phyloP scores from a whole-genome alignment of 179 eudicot species.

The Dionaea muscipula region DNA sequence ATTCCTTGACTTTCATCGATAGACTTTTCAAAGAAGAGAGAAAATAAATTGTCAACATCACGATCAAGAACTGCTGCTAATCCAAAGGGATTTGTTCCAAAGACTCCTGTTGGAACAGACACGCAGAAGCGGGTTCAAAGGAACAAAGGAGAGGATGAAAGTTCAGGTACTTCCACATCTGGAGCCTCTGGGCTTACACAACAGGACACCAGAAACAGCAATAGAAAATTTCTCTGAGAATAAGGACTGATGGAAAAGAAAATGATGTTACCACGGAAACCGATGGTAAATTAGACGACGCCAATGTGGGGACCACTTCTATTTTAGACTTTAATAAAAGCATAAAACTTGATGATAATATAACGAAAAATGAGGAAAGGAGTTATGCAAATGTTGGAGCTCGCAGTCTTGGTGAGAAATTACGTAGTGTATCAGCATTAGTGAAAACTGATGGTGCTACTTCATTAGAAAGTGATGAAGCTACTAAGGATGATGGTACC shows the following conservation, averaged over 20 bases:
- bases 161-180: constrained; percentile 20
- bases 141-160: constrained; percentile 27
- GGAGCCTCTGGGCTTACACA: constrained; percentile 17
- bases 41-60: constrained; percentile 32
- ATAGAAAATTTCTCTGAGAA: constrained; percentile 14
- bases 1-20: constrained; percentile 3
- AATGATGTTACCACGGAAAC: constrained; percentile 21
- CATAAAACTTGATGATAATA: constrained; percentile 8
- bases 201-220: constrained; percentile 20
- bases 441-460: background rate
- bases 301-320: constrained; percentile 8
- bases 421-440: background rate
- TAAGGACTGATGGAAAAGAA: constrained; percentile 19
- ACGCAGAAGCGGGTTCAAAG: constrained; percentile 33
- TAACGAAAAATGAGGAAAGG: constrained; percentile 6
- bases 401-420: too few species aligned
- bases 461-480: background rate
- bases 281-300: constrained; percentile 11
- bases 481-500: background rate
- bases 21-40: constrained; percentile 61
- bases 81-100: constrained; percentile 57
- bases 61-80: constrained; percentile 31
- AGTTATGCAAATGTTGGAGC: constrained; percentile 9
- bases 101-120: constrained; percentile 39
- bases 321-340: constrained; percentile 1